Evolutionary conservation across 345 rosid genomes (phyloP).

Genomic region (Salix arbutifolia): DNA sequence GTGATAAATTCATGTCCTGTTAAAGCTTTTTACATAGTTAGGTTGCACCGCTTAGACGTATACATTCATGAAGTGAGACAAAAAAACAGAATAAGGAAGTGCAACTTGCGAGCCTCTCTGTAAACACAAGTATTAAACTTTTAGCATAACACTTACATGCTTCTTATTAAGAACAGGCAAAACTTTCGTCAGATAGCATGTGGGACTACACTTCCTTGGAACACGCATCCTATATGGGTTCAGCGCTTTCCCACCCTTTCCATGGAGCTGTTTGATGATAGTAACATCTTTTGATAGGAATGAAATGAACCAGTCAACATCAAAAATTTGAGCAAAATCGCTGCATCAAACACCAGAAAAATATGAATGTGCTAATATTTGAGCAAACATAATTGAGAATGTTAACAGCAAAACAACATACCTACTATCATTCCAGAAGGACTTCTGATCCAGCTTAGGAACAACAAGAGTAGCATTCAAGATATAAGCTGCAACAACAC

Average conservation of each 20-base stretch:
- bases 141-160: constrained; percentile 35
- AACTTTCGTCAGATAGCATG: constrained; percentile 48
- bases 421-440: constrained; percentile 94
- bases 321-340: constrained; percentile 70
- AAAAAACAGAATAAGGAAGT: not conserved
- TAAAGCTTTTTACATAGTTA: not conserved
- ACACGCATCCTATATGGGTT: constrained; percentile 61
- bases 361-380: constrained; percentile 8
- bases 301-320: constrained; percentile 75
- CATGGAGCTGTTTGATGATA: constrained; percentile 67
- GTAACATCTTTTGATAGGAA: constrained; percentile 58
- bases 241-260: constrained; percentile 42
- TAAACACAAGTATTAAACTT: not conserved
- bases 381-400: constrained; percentile 6
- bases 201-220: constrained; percentile 79
- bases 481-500: constrained; percentile 88
- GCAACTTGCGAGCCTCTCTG: not conserved
- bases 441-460: constrained; percentile 80
- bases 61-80: not conserved
- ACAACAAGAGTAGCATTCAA: constrained; percentile 86
- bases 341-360: constrained; percentile 46
- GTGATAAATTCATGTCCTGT: not conserved
- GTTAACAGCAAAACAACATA: constrained; percentile 16
- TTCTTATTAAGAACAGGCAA: constrained; percentile 51
- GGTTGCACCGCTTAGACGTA: not conserved